phyloP scores from a whole-genome alignment of 2,329 filamentous ascomycete genomes.

The Claviceps africana region DNA sequence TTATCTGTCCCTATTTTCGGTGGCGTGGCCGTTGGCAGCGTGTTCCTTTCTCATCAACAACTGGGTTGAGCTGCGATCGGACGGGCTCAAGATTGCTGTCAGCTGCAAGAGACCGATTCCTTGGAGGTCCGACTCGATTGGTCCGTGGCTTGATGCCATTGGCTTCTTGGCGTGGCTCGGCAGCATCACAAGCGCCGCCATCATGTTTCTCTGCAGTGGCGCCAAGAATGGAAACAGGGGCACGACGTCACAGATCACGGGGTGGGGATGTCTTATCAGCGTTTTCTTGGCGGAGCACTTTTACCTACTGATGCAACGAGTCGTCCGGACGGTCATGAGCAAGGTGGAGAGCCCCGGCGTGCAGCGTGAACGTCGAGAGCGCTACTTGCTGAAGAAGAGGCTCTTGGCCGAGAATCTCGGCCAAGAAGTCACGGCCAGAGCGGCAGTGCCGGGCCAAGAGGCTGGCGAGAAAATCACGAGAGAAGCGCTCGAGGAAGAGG shows the following conservation, averaged over 20 bases:
- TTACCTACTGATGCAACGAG: constrained; percentile 65
- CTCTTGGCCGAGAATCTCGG: constrained; percentile 62
- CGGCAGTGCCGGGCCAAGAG: constrained; percentile 31
- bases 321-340: constrained; percentile 56
- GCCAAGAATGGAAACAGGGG: constrained; percentile 51
- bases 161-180: constrained; percentile 91
- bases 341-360: constrained; percentile 78
- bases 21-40: constrained; percentile 87
- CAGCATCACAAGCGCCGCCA: constrained; percentile 70
- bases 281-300: constrained; percentile 81
- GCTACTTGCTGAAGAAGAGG: constrained; percentile 66
- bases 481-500: constrained; percentile 50
- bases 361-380: constrained; percentile 70
- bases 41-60: constrained; percentile 87
- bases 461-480: constrained; percentile 50
- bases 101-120: constrained; percentile 83
- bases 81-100: constrained; percentile 86
- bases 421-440: constrained; percentile 36
- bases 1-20: constrained; percentile 81
- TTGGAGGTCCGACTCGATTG: constrained; percentile 83
- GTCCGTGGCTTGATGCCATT: constrained; percentile 76
- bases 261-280: constrained; percentile 66
- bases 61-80: constrained; percentile 86
- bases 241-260: constrained; percentile 54
- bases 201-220: constrained; percentile 79